Conservation (phyloP, 768 basidiomycete species). For the Tulasnella sp. region DNA sequence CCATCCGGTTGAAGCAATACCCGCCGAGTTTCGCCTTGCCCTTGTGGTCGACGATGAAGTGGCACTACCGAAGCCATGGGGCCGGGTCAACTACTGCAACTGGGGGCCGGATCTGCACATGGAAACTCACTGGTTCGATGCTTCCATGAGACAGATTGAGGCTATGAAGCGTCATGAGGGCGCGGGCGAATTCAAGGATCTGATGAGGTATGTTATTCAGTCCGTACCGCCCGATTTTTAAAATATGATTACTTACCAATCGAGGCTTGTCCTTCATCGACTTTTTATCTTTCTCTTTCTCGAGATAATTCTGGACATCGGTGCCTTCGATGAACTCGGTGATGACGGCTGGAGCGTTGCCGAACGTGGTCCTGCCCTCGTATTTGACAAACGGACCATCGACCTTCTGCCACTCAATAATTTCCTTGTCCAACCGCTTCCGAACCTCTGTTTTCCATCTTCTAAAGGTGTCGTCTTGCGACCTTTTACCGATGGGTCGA, state of each 20-base stretch:
- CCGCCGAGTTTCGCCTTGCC: background rate
- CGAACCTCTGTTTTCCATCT: background rate
- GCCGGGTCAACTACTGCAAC: background rate
- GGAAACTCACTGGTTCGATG: background rate
- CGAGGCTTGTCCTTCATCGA: background rate
- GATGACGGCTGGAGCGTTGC: background rate
- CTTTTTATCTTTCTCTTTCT: too few relatives aligned
- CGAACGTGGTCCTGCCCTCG: background rate
- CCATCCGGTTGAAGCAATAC: background rate
- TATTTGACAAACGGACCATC: background rate
- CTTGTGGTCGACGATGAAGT: background rate
- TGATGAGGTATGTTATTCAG: too few relatives aligned
- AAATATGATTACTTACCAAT: background rate
- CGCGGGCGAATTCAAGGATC: background rate
- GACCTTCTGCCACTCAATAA: background rate
- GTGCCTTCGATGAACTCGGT: background rate
- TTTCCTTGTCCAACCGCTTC: background rate
- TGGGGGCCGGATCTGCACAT: background rate
- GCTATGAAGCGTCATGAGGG: background rate
- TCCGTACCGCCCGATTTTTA: too few relatives aligned
- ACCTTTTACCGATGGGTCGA: background rate
- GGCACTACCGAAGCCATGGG: background rate
- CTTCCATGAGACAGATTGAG: background rate
- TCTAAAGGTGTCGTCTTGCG: background rate
- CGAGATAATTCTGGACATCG: background rate